Conservation (phyloP, 2,329 filamentous ascomycete species). For the Pestalotiopsis sp. region DNA sequence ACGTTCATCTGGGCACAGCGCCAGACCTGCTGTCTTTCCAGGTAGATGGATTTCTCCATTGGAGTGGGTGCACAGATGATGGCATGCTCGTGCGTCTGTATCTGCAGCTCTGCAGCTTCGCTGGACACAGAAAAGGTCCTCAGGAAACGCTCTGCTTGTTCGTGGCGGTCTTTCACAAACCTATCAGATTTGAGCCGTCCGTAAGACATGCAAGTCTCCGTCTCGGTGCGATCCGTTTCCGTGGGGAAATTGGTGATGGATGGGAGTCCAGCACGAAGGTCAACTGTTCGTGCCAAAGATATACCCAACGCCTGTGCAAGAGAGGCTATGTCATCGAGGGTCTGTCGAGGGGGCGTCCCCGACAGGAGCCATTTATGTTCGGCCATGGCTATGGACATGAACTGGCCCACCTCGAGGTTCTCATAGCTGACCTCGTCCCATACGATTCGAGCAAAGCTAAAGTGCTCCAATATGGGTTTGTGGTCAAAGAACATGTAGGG, state of each 20-base stretch:
- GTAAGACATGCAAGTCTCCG: constrained; percentile 33
- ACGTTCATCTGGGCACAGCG: constrained; percentile 28
- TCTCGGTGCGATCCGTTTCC: constrained; percentile 26
- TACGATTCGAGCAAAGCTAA: constrained; percentile 38
- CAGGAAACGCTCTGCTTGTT: constrained; percentile 32
- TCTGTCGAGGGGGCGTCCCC: constrained; percentile 39
- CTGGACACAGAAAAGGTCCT: constrained; percentile 31
- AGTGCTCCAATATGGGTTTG: constrained; percentile 24
- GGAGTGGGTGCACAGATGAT: constrained; percentile 27
- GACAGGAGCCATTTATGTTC: constrained; percentile 43
- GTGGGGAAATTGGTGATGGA: constrained; percentile 33
- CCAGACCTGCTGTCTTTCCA: constrained; percentile 29
- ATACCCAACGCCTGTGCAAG: constrained; percentile 36
- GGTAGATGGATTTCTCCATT: constrained; percentile 25
- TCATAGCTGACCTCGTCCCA: constrained; percentile 46
- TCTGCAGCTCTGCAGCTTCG: constrained; percentile 18
- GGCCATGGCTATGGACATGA: constrained; percentile 33
- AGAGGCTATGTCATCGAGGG: constrained; percentile 35
- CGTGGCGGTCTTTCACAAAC: constrained; percentile 34
- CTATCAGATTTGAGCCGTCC: constrained; percentile 34
- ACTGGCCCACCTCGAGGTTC: constrained; percentile 28
- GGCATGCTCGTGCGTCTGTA: constrained; percentile 21
- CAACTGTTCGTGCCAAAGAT: constrained; percentile 37
- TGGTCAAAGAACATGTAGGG: constrained; percentile 25
- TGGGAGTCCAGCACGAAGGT: constrained; percentile 33